These are phyloP conservation scores for Magnaporthales sp. DNA, from an alignment of 2,329 filamentous ascomycete genomes.

Conservation along the genomic window DNA sequence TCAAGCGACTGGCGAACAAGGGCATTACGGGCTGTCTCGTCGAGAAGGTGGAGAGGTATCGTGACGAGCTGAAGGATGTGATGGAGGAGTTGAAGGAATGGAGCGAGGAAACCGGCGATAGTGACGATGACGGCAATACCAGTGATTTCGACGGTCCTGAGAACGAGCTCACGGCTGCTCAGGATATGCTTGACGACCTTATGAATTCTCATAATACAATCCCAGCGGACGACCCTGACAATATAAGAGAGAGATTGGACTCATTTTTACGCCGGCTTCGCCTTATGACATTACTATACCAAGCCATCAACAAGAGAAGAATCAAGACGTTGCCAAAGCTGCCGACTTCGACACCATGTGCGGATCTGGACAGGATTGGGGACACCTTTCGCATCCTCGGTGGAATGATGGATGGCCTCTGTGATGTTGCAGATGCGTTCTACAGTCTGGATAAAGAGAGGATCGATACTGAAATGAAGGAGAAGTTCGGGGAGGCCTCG, in stretches of 20 bases:
- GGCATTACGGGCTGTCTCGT: conserved; percentile 65
- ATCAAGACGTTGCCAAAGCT: conserved; percentile 48
- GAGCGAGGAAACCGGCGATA: conserved; percentile 63
- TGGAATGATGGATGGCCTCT: conserved; percentile 56
- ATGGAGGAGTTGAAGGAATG: conserved; percentile 83
- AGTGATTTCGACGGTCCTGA: conserved; percentile 28
- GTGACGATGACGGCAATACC: conserved; percentile 41
- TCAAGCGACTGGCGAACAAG: conserved; percentile 53
- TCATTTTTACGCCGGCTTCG: conserved; percentile 55
- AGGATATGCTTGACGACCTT: conserved; percentile 57
- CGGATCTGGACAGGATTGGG: conserved; percentile 39
- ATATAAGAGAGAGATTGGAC: conserved; percentile 57
- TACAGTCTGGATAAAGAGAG: conserved; percentile 57
- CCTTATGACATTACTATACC: conserved; percentile 59
- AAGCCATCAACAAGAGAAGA: conserved; percentile 60
- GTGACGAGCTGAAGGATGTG: conserved; percentile 70
- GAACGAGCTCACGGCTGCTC: conserved; percentile 29
- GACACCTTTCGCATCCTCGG: conserved; percentile 46
- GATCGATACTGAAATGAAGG: conserved; percentile 49
- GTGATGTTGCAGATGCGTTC: conserved; percentile 62
- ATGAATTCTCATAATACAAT: conserved; percentile 56
- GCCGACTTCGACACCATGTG: conserved; percentile 17
- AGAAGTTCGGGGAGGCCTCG: conserved; percentile 52
- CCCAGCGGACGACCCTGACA: conserved; percentile 53
- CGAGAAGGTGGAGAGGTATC: conserved; percentile 63